Conservation (phyloP, 2,329 filamentous ascomycete species). For the Cladosporium colombiae region DNA sequence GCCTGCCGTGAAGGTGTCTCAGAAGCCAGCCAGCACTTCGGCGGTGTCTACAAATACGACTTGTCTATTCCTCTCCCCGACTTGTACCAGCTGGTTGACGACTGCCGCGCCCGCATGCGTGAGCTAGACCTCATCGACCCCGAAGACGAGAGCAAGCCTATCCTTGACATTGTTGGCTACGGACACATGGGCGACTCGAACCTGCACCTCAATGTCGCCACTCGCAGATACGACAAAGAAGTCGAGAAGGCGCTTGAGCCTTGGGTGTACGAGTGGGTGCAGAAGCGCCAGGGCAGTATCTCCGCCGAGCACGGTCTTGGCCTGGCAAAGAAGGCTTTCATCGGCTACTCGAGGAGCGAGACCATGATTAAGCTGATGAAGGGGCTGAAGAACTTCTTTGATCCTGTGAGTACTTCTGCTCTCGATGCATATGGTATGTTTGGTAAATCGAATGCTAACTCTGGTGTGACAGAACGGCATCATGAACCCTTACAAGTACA, state of each 20-base stretch:
- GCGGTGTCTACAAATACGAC: slow-evolving; percentile 98
- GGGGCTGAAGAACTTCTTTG: slow-evolving; percentile 90
- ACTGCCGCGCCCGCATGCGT: slow-evolving; percentile 71
- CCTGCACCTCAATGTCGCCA: slow-evolving; percentile 86
- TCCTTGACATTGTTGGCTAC: slow-evolving; percentile 89
- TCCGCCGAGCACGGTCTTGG: slow-evolving; percentile 95
- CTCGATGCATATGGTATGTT: background rate
- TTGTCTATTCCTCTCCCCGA: slow-evolving; percentile 87
- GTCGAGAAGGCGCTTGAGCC: slow-evolving; percentile 90
- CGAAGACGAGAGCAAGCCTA: slow-evolving; percentile 71
- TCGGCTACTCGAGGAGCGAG: slow-evolving; percentile 87
- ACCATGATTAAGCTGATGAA: slow-evolving; percentile 90
- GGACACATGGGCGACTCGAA: slow-evolving; percentile 98
- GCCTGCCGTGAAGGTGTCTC: slow-evolving; percentile 90
- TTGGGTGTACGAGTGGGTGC: slow-evolving; percentile 97
- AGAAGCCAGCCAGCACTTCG: slow-evolving; percentile 84
- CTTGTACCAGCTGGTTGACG: slow-evolving; percentile 86
- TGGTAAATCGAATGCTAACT: slow-evolving; percentile 24
- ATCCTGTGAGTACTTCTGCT: slow-evolving; percentile 68
- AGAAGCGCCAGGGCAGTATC: slow-evolving; percentile 84
- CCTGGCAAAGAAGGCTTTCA: slow-evolving; percentile 91
- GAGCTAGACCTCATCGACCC: slow-evolving; percentile 73
- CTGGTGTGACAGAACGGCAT: slow-evolving; percentile 73
- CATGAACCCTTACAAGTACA: slow-evolving; percentile 99
- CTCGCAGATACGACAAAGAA: slow-evolving; percentile 77